Conservation (phyloP, 345 rosid genomes). For the Euphorbia peplus region DNA sequence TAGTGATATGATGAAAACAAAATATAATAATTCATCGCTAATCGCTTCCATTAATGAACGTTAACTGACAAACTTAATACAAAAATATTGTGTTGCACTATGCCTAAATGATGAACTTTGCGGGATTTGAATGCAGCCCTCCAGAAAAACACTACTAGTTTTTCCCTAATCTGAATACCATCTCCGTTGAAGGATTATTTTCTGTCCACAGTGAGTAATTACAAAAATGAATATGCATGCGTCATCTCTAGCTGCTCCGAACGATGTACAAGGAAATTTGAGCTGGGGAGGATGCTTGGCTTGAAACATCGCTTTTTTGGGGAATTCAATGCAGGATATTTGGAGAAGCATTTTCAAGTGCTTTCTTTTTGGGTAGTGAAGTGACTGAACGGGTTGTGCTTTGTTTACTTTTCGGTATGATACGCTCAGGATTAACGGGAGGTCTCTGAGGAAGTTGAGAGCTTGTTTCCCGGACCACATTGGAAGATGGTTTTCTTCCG, state of each 20-base stretch:
- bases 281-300: not conserved
- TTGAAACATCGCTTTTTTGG: not conserved
- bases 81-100: not conserved
- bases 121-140: slow-evolving; percentile 8
- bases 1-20: not conserved
- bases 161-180: not conserved
- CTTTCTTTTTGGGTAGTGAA: slow-evolving; percentile 35
- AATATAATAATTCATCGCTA: not conserved
- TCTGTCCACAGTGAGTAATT: slow-evolving; percentile 10
- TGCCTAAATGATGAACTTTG: not conserved
- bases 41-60: not conserved
- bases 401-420: slow-evolving; percentile 31
- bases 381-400: slow-evolving; percentile 31
- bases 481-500: slow-evolving; percentile 39
- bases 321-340: slow-evolving; percentile 44
- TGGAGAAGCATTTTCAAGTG: slow-evolving; percentile 68
- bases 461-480: slow-evolving; percentile 29
- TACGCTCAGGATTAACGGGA: slow-evolving; percentile 28
- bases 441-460: slow-evolving; percentile 37
- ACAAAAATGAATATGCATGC: slow-evolving; percentile 7
- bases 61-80: not conserved
- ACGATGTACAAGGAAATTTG: slow-evolving; percentile 1
- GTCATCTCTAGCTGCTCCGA: slow-evolving; percentile 1
- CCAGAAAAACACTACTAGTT: too few relatives aligned
- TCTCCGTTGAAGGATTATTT: not conserved